Evolutionary conservation across 2,329 filamentous ascomycete genomes (phyloP).

Genomic region (Aaosphaeria pasadenensis): DNA sequence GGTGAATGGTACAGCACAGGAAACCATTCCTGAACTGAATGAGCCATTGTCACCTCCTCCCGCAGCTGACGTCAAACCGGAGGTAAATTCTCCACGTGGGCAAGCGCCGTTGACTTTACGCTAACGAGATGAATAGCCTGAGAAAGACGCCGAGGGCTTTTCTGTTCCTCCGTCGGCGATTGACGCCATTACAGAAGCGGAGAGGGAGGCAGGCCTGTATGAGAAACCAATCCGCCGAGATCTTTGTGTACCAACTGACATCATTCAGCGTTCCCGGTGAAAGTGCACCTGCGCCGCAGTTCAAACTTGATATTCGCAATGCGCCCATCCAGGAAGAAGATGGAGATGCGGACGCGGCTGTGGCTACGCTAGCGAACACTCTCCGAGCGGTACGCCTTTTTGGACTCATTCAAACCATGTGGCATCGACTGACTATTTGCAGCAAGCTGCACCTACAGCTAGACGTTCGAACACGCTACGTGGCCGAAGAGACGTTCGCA

Average conservation of each 20-base stretch:
- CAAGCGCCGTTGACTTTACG: not conserved
- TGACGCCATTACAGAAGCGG: slow-evolving; percentile 64
- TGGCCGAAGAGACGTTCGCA: slow-evolving; percentile 85
- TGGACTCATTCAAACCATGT: not conserved
- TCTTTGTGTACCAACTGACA: not conserved
- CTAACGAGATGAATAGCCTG: slow-evolving; percentile 25
- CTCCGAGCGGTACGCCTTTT: slow-evolving; percentile 53
- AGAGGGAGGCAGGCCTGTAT: slow-evolving; percentile 57
- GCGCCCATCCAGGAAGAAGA: slow-evolving; percentile 76
- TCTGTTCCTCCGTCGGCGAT: slow-evolving; percentile 65
- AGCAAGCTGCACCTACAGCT: slow-evolving; percentile 59
- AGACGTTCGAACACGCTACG: slow-evolving; percentile 68
- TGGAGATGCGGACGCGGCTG: slow-evolving; percentile 67
- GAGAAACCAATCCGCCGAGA: not conserved
- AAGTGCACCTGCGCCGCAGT: slow-evolving; percentile 46
- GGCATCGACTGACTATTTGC: slow-evolving; percentile 13
- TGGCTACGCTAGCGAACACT: slow-evolving; percentile 73
- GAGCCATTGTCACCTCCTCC: slow-evolving; percentile 33
- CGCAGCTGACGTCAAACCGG: slow-evolving; percentile 12
- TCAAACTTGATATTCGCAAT: slow-evolving; percentile 77
- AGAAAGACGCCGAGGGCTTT: slow-evolving; percentile 73
- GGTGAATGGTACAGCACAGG: slow-evolving; percentile 30
- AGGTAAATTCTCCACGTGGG: slow-evolving; percentile 13
- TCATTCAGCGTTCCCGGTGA: slow-evolving; percentile 13
- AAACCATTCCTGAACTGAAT: slow-evolving; percentile 34